Base-by-base conservation (phyloP, 805 yeast species). In the Zygoascus bituminiphila region DNA sequence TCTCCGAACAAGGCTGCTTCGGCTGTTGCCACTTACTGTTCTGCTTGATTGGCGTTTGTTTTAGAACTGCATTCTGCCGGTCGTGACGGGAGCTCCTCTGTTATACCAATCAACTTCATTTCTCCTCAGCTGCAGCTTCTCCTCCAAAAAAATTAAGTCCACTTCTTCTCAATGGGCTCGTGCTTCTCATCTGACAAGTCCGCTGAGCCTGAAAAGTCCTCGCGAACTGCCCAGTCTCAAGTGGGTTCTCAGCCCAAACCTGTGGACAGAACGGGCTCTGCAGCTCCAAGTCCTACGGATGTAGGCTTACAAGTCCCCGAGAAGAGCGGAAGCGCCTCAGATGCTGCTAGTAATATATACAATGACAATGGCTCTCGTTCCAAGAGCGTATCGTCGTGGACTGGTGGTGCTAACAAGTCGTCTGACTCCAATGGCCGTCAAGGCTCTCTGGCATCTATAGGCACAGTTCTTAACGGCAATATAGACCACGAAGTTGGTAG, bases 121-220 rank as follows among this genome's bases (percentile, higher is more conserved):
- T n/a, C n/a, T n/a, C n/a, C n/a, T n/a, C n/a, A n/a, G n/a, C n/a
- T n/a, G n/a, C n/a, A n/a, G n/a, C n/a, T n/a, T n/a, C n/a, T n/a
- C n/a, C n/a, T n/a, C n/a, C n/a, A n/a, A n/a, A n/a, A n/a, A n/a
- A n/a, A n/a, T n/a, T n/a, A n/a, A n/a, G n/a, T n/a, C n/a, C n/a
- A n/a, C n/a, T n/a, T n/a, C n/a, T n/a, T n/a, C n/a, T n/a, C n/a
- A 29, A 49, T 49, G 46, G 51, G 51, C 47, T 48, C 51, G 33
- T 49, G 51, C 38, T 49, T 49, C n/a, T 49, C 51, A 15, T 49
- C 51, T 15, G 39, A 15, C 17, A 25, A 19, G 20, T 19, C 23
- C 36, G 4, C 23, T 17, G 20, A 17, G 29, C 20, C 20, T 10
- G 33, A n/a, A 15, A 24, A 25, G 10, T 19, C 44, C 35, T 17